Conservation (phyloP, 78 protist genomes). For the Planoprotostelium fungivorum region DNA sequence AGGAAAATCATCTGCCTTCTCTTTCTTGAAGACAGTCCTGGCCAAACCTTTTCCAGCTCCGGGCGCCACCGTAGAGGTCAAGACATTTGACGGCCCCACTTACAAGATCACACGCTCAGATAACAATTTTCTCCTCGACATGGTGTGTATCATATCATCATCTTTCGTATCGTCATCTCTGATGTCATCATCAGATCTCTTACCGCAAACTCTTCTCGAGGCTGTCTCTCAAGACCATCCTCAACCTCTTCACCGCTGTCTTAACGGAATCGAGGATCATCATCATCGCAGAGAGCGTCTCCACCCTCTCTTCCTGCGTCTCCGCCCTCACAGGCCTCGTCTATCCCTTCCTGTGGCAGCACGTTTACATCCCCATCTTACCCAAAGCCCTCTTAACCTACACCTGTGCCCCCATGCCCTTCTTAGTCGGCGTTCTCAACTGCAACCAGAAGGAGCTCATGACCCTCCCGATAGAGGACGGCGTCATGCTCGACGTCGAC, state of each 20-base stretch:
- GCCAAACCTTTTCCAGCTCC: constrained; percentile 8
- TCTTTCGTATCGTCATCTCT: neutral
- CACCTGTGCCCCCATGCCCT: constrained; percentile 15
- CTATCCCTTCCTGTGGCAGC: constrained; percentile 15
- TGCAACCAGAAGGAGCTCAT: neutral
- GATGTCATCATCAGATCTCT: neutral
- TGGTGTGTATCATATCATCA: neutral
- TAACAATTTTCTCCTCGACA: neutral
- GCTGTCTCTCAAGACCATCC: neutral
- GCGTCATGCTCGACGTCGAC: neutral
- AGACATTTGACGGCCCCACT: constrained; percentile 3
- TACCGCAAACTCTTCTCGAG: neutral
- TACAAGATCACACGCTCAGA: constrained; percentile 14
- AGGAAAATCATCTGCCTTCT: neutral
- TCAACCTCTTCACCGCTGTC: neutral
- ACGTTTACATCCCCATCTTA: constrained; percentile 6
- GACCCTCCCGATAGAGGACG: neutral
- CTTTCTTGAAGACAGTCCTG: constrained; percentile 10
- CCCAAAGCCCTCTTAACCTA: neutral
- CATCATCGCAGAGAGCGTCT: neutral
- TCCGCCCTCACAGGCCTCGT: neutral
- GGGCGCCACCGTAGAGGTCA: neutral
- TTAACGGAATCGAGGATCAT: neutral
- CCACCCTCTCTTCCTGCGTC: neutral
- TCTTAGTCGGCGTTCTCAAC: neutral